Base-by-base conservation (phyloP, 805 yeast genomes). In the Ogataea ganodermae region DNA sequence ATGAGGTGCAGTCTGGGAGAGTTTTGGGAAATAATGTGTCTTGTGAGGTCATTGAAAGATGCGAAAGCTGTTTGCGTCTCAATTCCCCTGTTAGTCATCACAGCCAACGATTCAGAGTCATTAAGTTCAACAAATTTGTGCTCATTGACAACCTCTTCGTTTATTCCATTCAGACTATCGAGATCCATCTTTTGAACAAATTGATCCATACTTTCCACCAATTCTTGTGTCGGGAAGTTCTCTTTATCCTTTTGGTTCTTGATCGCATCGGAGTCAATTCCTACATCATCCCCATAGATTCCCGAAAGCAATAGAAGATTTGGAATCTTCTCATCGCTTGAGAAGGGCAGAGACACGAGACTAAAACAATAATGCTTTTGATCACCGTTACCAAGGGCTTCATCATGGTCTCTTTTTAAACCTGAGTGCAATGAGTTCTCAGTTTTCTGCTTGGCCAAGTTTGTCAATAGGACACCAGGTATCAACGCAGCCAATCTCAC, bases 251-350 rank as follows among this genome's bases (percentile, higher is more conserved):
- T 28, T 35, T 58, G 55, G 50, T 66, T 58, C 1, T 66, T 66
- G 1, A 23, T 13, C 2, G 9, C 23, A 17, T 42, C 43, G 2
- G 18, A 14, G 2, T 21, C 20, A n/a, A 8, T 9, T 14, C 35
- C 42, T 10, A 36, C n/a, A n/a, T 47, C 52, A 3, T 35, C 42
- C 2, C 73, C 71, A 21, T 56, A 59, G 12, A 72, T 48, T 3
- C 70, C 62, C 8, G 64, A 58, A 21, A 80, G 52, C 31, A 62
- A 60, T 5, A 73, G 69, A 55, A 85, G 78, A 20, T 51, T 53
- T 2, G 90, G 80, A 13, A 81, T 70, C 54, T 79, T 78, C 52
- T 81, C 85, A 62, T 90, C 96, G 53, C 88, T 96, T 35, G 77
- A 75, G 63, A 78, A 87, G 1, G 96, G 94, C 10, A 89, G 60